phyloP scores from a whole-genome alignment of 768 basidiomycete genomes.

The Strobilomyces dryophilus region DNA sequence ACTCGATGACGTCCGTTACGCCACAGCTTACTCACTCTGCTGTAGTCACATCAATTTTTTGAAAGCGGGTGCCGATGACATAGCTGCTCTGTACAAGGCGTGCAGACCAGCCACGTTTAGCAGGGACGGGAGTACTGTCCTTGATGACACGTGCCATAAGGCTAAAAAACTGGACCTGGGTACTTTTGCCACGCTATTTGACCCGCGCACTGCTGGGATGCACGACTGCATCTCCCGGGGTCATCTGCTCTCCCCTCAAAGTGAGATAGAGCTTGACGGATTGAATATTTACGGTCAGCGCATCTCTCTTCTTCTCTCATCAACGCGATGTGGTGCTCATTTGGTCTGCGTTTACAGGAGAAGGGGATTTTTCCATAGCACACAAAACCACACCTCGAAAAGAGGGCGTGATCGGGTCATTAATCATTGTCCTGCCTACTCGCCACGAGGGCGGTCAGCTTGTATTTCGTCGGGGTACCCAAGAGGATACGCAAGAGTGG shows the following conservation, averaged over 20 bases:
- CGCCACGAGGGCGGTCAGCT: constrained; percentile 12
- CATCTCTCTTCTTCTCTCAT: background rate
- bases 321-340: background rate
- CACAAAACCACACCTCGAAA: constrained; percentile 32
- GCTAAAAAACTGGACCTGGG: background rate
- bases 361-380: constrained; percentile 5
- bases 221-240: background rate
- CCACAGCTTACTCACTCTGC: too few species aligned
- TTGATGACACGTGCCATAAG: background rate
- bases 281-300: background rate
- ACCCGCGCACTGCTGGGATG: background rate
- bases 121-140: background rate
- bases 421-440: constrained; percentile 49
- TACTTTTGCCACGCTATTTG: background rate
- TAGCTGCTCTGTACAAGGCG: background rate
- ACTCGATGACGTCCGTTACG: too few species aligned
- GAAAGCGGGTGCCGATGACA: background rate
- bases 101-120: background rate
- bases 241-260: background rate
- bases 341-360: too few species aligned
- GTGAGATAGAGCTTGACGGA: background rate
- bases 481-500: background rate
- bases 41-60: background rate
- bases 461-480: background rate
- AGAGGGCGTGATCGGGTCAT: constrained; percentile 45